These are phyloP conservation scores for Sclerotinia nivalis DNA, from an alignment of 2,329 filamentous ascomycete species.

Conservation along the genomic window DNA sequence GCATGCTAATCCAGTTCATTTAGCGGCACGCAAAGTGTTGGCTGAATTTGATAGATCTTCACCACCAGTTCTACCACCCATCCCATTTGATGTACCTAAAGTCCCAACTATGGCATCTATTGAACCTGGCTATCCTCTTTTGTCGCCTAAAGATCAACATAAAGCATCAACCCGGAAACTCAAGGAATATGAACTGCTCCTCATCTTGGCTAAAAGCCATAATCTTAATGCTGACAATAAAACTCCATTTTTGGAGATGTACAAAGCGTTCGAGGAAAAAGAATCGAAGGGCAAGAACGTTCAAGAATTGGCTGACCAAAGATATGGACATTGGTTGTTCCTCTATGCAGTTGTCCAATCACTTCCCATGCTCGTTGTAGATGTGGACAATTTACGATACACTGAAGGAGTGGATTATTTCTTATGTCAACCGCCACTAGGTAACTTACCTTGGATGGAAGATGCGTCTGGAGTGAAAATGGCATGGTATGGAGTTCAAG, in stretches of 20 bases:
- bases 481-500: constrained; percentile 75
- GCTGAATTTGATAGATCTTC: constrained; percentile 87
- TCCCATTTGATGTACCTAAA: constrained; percentile 85
- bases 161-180: constrained; percentile 72
- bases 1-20: constrained; percentile 41
- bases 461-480: constrained; percentile 60
- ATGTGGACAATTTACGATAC: constrained; percentile 68
- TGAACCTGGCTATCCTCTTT: constrained; percentile 60
- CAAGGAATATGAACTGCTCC: constrained; percentile 74
- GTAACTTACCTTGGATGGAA: constrained; percentile 71
- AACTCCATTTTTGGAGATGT: constrained; percentile 67
- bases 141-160: constrained; percentile 71
- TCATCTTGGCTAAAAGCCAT: constrained; percentile 77
- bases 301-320: constrained; percentile 68
- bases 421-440: constrained; percentile 72
- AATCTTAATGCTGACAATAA: constrained; percentile 69
- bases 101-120: constrained; percentile 69
- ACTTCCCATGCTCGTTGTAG: constrained; percentile 74
- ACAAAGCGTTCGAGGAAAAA: constrained; percentile 69
- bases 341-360: constrained; percentile 76
- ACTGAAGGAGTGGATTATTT: constrained; percentile 79
- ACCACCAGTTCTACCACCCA: constrained; percentile 84
- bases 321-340: constrained; percentile 79
- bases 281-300: constrained; percentile 64
- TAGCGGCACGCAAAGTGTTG: constrained; percentile 75